These are phyloP conservation scores for Coemansia sp. DNA, from an alignment of 192 early-diverging fungal species.

Conservation along the genomic window DNA sequence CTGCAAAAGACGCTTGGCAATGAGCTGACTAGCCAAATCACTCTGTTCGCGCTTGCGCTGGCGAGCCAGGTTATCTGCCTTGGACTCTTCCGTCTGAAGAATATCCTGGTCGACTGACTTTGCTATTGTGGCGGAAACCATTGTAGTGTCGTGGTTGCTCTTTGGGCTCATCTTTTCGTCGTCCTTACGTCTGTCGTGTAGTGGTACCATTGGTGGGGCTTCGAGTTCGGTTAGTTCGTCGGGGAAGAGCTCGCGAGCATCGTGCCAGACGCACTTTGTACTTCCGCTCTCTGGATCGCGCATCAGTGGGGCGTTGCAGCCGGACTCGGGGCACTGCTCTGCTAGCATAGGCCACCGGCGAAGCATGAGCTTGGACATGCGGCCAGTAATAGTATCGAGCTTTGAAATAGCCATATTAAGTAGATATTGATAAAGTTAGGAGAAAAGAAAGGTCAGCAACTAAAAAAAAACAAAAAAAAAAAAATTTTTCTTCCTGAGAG, in stretches of 20 bases:
- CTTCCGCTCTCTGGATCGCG: slow-evolving; percentile 31
- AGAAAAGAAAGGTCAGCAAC: neutral
- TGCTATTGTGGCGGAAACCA: neutral
- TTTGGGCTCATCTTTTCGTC: slow-evolving; percentile 24
- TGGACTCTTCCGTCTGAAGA: neutral
- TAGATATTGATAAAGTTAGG: neutral
- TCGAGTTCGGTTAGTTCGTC: slow-evolving; percentile 27
- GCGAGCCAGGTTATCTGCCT: slow-evolving; percentile 1
- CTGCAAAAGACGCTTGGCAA: slow-evolving; percentile 46
- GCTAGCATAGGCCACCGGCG: slow-evolving; percentile 55
- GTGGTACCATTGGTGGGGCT: neutral
- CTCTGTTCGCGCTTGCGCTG: slow-evolving; percentile 31
- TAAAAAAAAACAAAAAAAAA: no score
- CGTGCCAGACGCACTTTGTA: slow-evolving; percentile 51
- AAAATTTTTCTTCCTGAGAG: no score
- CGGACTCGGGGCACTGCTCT: slow-evolving; percentile 28
- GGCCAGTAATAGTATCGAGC: slow-evolving; percentile 39
- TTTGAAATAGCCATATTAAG: slow-evolving; percentile 21
- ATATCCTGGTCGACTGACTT: neutral
- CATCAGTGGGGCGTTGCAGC: slow-evolving; percentile 48
- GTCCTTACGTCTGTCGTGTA: neutral
- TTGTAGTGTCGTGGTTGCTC: neutral
- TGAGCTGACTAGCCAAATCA: slow-evolving; percentile 40
- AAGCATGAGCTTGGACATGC: slow-evolving; percentile 54
- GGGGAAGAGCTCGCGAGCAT: slow-evolving; percentile 40